phyloP scores from a whole-genome alignment of 768 basidiomycete genomes.

The Termitomyces bulborhizus region DNA sequence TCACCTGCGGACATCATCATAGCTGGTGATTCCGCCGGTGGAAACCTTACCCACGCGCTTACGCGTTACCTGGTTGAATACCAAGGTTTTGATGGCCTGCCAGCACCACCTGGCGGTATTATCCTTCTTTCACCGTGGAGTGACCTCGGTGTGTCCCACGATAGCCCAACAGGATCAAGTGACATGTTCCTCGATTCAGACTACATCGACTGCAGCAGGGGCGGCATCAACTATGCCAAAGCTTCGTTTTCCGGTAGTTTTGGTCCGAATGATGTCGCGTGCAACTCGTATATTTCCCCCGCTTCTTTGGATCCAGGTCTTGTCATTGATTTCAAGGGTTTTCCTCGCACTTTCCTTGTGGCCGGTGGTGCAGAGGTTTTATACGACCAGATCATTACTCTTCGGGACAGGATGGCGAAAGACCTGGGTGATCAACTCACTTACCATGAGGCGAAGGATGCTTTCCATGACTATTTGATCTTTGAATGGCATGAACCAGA shows the following conservation, averaged over 20 bases:
- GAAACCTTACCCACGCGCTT: slow-evolving; percentile 61
- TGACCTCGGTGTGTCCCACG: slow-evolving; percentile 41
- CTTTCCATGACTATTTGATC: slow-evolving; percentile 46
- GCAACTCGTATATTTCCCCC: slow-evolving; percentile 55
- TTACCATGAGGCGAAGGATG: slow-evolving; percentile 46
- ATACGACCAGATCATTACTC: slow-evolving; percentile 43
- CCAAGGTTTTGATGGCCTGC: slow-evolving; percentile 28
- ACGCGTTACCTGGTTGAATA: slow-evolving; percentile 46
- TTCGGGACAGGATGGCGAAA: slow-evolving; percentile 41
- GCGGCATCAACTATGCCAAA: slow-evolving; percentile 24
- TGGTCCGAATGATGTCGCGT: slow-evolving; percentile 35
- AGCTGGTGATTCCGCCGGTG: slow-evolving; percentile 75
- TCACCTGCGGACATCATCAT: slow-evolving; percentile 55
- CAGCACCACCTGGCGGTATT: slow-evolving; percentile 39
- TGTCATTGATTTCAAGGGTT: slow-evolving; percentile 41
- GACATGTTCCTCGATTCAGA: slow-evolving; percentile 27
- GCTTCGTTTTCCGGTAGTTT: slow-evolving; percentile 42
- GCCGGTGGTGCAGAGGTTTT: slow-evolving; percentile 53
- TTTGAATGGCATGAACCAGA: slow-evolving; percentile 50
- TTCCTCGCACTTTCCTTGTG: slow-evolving; percentile 55
- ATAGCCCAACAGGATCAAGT: slow-evolving; percentile 31
- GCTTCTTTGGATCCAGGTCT: slow-evolving; percentile 35
- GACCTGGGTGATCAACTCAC: slow-evolving; percentile 45
- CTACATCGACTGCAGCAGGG: slow-evolving; percentile 22
- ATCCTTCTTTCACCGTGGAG: slow-evolving; percentile 52